Evolutionary conservation across 176 grass and related monocot species (phyloP), one percentile per base, ranked within the genome.

Genomic region (Panicum miliaceum): DNA sequence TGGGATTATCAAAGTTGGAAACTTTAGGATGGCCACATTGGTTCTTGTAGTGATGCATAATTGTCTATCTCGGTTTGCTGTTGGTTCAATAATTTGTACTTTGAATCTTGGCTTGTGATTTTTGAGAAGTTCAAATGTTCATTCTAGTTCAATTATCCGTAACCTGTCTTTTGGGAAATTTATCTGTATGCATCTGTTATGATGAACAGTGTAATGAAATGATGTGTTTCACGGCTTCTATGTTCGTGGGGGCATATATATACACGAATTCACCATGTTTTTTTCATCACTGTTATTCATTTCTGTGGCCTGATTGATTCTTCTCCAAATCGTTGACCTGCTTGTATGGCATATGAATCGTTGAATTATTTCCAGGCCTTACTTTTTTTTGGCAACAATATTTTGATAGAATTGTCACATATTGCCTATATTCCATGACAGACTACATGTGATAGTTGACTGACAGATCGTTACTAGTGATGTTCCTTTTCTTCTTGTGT

Each of bases 21-120:
- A 1, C 0, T 1, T 18, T 2, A 0, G 5, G 0, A 23, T 26
- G 12, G 23, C 23, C 2, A 32, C 8, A 46, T 26, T 20, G 2
- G 6, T 8, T 64, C 1, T 29, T 42, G 8, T 4, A 18, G 54
- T 35, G 8, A 40, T 56, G 8, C 6, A 23, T 79, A 11, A 63
- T 8, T 47, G 7, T 5, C 14, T 59, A 15, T 37, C 11, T 1
- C 1, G 10, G 3, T 36, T 22, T 86, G 54, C 20, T 58, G 54
- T 56, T 2, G 16, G 6, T 19, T 52, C 15, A 52, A 52, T 32
- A 53, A 53, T 2, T 6, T 0, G 1, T 23, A 46, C 22, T 11
- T 65, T 74, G 6, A 26, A 15, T 60, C 14, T 19, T 12, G 1
- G 5, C 13, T 5, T 18, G 4, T 12, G 0, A 4, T 0, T n/a